phyloP scores from a whole-genome alignment of 805 yeast genomes.

The Saccharomycopsis javanensis region DNA sequence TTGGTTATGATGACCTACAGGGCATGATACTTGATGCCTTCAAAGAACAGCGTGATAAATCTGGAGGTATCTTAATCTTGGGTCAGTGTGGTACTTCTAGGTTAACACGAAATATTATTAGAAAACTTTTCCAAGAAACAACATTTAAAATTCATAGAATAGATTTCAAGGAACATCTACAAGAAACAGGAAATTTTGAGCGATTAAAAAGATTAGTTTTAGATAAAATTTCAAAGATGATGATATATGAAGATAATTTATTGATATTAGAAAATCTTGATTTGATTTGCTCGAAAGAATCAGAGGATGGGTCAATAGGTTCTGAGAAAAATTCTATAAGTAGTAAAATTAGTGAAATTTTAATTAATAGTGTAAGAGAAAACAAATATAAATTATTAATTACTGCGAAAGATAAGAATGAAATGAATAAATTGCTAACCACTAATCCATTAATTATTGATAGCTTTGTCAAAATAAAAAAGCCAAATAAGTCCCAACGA shows the following conservation, averaged over 20 bases:
- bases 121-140: conserved; percentile 28
- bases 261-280: conserved; percentile 74
- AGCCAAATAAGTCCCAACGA: conserved; percentile 64
- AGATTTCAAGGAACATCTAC: conserved; percentile 45
- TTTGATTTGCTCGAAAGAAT: conserved; percentile 56
- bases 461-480: conserved; percentile 44
- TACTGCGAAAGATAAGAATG: conserved; percentile 54
- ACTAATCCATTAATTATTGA: conserved; percentile 60
- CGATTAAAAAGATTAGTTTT: conserved; percentile 35
- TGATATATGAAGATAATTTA: conserved; percentile 71
- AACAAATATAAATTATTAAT: conserved; percentile 38
- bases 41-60: conserved; percentile 31
- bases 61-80: conserved; percentile 45
- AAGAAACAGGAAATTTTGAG: conserved; percentile 36
- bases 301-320: conserved; percentile 27
- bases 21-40: conserved; percentile 32
- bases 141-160: conserved; percentile 41
- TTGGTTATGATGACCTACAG: conserved; percentile 48
- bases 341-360: neutral
- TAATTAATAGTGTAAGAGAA: conserved; percentile 14
- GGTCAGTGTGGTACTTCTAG: conserved; percentile 85
- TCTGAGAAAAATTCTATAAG: conserved; percentile 2
- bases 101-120: conserved; percentile 40
- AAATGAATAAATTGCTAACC: conserved; percentile 49
- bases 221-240: conserved; percentile 35